Evolutionary conservation across 192 early-diverging fungal species (phyloP), one percentile per base, ranked within the genome.

Genomic region (Podila epigama): DNA sequence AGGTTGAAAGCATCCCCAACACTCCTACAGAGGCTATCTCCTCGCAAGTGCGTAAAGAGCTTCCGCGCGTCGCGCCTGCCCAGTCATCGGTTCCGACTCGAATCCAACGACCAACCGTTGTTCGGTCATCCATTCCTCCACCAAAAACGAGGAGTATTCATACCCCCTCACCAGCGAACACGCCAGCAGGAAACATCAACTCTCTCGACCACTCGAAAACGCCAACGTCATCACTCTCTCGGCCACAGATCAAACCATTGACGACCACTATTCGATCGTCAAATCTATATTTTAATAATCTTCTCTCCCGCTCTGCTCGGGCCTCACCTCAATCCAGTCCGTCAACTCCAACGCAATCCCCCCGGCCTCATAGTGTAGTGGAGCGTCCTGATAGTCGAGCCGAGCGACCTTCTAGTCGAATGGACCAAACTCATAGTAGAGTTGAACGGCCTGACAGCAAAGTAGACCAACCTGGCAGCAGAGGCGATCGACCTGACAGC

Each of bases 1-100:
- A 62, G 33, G 53, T 69, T 18, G 60, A 70, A 25, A 56, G 18
- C 36, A 42, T 51, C 5, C 62, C 60, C 2, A 32, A 25, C 53
- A 58, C 44, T 8, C 40, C 40, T 1, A 22, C 11, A 5, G 44
- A 48, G 25, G 16, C 58, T 13, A 27, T 40, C 3, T n/a, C 42
- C 16, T 2, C 6, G 1, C 9, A 11, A 29, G 10, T 29, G 12
- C 51, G 27, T 16, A 22, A 10, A 29, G 27, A 53, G n/a, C 13
- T 56, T 13, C 20, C 35, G 63, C 51, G 44, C 35, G 37, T 32
- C 22, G 56, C 65, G 3, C 55, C 65, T 39, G 39, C 51, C 7
- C 37, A 58, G 7, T 34, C 32, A 8, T 59, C 67, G n/a, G 41
- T 6, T 12, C 51, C 37, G 35, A 13, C n/a, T 31, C 62, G 51